phyloP scores from a whole-genome alignment of 2,329 filamentous ascomycete species.

The Paradendryphiella salina region DNA sequence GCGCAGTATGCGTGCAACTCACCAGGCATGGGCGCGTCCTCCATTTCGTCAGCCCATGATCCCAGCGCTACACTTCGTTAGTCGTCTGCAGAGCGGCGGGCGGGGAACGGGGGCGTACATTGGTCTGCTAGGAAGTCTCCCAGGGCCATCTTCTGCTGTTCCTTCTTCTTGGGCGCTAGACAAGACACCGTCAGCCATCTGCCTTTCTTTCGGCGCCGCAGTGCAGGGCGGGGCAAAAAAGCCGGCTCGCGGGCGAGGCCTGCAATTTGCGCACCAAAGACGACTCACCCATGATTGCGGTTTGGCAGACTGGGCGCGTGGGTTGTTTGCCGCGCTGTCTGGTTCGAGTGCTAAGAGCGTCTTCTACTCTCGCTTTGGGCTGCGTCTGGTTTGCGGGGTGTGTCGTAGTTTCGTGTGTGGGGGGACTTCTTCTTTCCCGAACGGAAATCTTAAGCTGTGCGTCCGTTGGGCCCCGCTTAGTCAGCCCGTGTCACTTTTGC shows the following conservation, averaged over 20 bases:
- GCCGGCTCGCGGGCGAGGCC: constrained; percentile 26
- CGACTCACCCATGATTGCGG: constrained; percentile 64
- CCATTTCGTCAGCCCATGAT: constrained; percentile 99
- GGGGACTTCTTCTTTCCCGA: constrained; percentile 19
- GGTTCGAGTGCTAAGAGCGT: constrained; percentile 34
- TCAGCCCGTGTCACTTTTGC: constrained; percentile 11
- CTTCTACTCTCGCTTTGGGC: constrained; percentile 32
- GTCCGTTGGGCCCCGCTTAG: constrained; percentile 27
- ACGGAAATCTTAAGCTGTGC: constrained; percentile 32
- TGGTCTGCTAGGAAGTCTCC: constrained; percentile 93
- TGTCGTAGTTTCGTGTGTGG: constrained; percentile 27
- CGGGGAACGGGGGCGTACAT: constrained; percentile 62
- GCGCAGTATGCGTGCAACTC: constrained; percentile 48
- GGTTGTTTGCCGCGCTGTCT: constrained; percentile 42
- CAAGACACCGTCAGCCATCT: constrained; percentile 50
- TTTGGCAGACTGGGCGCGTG: constrained; percentile 43
- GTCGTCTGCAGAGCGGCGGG: constrained; percentile 26
- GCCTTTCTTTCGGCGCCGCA: constrained; percentile 13
- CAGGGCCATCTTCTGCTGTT: constrained; percentile 95
- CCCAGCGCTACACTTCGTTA: constrained; percentile 63
- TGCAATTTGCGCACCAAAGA: constrained; percentile 31
- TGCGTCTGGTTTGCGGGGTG: constrained; percentile 29
- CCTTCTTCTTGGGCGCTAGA: constrained; percentile 87
- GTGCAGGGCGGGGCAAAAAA: constrained; percentile 34
- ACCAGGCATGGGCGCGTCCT: constrained; percentile 77